Base-by-base conservation (phyloP, 306 rosid species). In the Phaseolus lunatus region DNA sequence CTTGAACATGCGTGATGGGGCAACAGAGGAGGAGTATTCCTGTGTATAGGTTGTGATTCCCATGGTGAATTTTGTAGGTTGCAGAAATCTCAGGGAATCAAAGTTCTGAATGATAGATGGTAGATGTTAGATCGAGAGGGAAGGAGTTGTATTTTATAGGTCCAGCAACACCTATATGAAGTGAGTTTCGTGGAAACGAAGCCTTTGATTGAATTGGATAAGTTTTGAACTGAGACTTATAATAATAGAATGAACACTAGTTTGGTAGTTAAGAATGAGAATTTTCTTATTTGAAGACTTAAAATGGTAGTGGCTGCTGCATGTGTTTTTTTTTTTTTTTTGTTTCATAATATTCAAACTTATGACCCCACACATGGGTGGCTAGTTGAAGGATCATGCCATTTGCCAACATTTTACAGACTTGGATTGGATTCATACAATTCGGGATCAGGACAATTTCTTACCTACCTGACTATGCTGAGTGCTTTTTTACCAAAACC, bases 1-100 rank as follows among this genome's bases (percentile, higher is more conserved):
- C 84, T 84, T 83, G 87, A 86, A 91, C 88, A 88, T 72, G 43
- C 91, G 88, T 3, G 88, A 9, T 11, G 97, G 83, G 26, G 92
- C 65, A 81, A 89, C 57, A 29, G 88, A 87, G 70, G 87, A 83
- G 2, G 77, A 50, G 50, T 85, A 78, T 76, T 91, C 92, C 59
- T 88, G 81, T 47, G 79, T 67, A 9, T 80, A 84, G 50, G 73
- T 82, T 58, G 89, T 80, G 29, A 82, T 74, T 53, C 88, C 94
- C 94, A 91, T 89, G 26, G 1, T 77, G 69, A 75, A 18, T 43
- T 20, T 43, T 54, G 16, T 12, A 44, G 22, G 67, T 44, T 39
- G 73, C 2, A 52, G 56, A 37, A 48, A 64, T 64, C 45, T 69
- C 44, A 65, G 16, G 48, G 20, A 53, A 37, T 65, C 66, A 48